A percentile compares a stretch with the other conserved stretches of the same genome.
phyloP scores from a whole-genome alignment of 2,329 filamentous ascomycete genomes.

The Alternaria dauci region DNA sequence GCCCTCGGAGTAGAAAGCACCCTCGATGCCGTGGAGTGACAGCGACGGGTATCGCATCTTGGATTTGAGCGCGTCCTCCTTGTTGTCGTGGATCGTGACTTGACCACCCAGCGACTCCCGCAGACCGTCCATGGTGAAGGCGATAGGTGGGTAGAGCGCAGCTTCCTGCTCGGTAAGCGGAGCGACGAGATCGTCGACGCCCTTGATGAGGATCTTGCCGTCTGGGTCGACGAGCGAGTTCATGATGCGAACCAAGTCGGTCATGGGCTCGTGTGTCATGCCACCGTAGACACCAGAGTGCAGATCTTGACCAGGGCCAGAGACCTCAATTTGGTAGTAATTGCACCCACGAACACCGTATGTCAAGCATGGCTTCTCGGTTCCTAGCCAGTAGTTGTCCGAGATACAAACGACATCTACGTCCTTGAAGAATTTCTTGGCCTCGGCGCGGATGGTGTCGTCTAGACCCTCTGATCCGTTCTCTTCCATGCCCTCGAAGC shows the following conservation, averaged over 20 bases:
- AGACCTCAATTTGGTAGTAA: conserved; percentile 94
- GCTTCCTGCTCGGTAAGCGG: conserved; percentile 87
- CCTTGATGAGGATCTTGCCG: conserved; percentile 94
- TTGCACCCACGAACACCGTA: conserved; percentile 97
- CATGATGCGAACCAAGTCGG: conserved; percentile 85
- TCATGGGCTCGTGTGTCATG: conserved; percentile 98
- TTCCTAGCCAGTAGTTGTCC: conserved; percentile 99
- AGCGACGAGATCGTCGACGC: conserved; percentile 91
- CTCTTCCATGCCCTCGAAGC: conserved; percentile 99
- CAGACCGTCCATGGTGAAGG: conserved; percentile 95
- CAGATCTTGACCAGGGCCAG: conserved; percentile 89
- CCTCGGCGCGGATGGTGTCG: conserved; percentile 90
- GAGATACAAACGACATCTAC: conserved; percentile 97
- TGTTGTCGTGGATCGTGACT: conserved; percentile 86
- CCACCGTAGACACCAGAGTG: conserved; percentile 98
- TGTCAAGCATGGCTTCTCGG: conserved; percentile 96
- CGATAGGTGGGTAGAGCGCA: conserved; percentile 84
- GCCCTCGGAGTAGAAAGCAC: conserved; percentile 89
- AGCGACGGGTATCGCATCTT: conserved; percentile 95
- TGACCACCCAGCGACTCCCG: conserved; percentile 89
- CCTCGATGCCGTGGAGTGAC: conserved; percentile 93
- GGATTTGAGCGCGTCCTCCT: conserved; percentile 92
- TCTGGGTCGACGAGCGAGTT: conserved; percentile 84
- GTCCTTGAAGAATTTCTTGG: conserved; percentile 93
- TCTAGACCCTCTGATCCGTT: conserved; percentile 96